phyloP scores from a whole-genome alignment of 2,329 filamentous ascomycete genomes.

The Emmonsiellopsis sp. region DNA sequence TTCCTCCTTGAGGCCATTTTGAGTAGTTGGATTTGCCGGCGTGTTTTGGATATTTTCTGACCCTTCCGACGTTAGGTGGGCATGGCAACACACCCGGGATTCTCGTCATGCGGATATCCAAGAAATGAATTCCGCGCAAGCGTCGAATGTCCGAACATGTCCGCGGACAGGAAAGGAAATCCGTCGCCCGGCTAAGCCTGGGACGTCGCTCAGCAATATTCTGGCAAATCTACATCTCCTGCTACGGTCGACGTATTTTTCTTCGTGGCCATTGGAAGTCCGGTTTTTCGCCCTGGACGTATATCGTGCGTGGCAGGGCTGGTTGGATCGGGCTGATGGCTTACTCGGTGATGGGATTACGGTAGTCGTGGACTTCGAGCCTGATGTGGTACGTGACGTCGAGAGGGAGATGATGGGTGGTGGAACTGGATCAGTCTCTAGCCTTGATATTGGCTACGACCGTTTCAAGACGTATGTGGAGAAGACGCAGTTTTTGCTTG shows the following conservation, averaged over 20 bases:
- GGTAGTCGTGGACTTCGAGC: conserved; percentile 45
- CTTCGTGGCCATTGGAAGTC: conserved; percentile 69
- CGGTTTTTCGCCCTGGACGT: conserved; percentile 70
- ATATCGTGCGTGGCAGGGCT: conserved; percentile 56
- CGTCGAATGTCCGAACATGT: conserved; percentile 22
- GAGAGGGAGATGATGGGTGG: conserved; percentile 10
- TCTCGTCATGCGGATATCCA: conserved; percentile 66
- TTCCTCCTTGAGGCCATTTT: not conserved
- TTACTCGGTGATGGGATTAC: conserved; percentile 40
- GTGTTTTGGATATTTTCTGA: not conserved
- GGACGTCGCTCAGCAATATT: conserved; percentile 54
- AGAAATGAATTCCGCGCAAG: conserved; percentile 47
- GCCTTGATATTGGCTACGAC: conserved; percentile 21
- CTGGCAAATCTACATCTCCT: conserved; percentile 75
- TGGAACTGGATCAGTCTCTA: not conserved
- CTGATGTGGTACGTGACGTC: conserved; percentile 3
- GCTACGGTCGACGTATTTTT: conserved; percentile 68
- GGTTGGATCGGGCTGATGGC: conserved; percentile 42
- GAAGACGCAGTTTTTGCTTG: conserved; percentile 39
- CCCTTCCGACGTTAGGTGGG: conserved; percentile 56
- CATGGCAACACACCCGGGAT: conserved; percentile 74
- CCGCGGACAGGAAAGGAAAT: conserved; percentile 30
- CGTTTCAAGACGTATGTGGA: conserved; percentile 41
- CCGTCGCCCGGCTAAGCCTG: conserved; percentile 47
- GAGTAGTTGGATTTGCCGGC: not conserved